phyloP scores from a whole-genome alignment of 2,329 filamentous ascomycete genomes.

The Capronia americana region DNA sequence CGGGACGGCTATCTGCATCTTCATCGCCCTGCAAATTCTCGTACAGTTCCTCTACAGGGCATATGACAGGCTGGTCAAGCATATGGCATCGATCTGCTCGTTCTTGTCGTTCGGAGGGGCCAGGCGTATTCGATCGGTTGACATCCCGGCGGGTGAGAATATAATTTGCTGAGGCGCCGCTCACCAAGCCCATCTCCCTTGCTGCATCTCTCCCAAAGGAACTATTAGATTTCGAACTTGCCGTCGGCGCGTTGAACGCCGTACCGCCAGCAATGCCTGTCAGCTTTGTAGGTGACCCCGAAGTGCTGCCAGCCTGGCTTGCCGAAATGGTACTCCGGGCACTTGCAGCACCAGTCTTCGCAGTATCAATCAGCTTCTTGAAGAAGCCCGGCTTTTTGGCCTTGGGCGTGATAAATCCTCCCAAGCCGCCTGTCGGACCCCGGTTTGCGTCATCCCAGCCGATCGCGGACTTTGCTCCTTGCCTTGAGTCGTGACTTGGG shows the following conservation, averaged over 20 bases:
- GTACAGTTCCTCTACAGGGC: constrained; percentile 86
- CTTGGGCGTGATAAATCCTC: constrained; percentile 77
- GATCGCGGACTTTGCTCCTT: constrained; percentile 67
- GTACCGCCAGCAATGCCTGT: constrained; percentile 62
- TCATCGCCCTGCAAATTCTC: constrained; percentile 89
- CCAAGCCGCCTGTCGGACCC: constrained; percentile 68
- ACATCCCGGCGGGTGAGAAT: constrained; percentile 97
- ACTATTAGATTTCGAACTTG: constrained; percentile 45
- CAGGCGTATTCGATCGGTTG: constrained; percentile 91
- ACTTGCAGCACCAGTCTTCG: constrained; percentile 90
- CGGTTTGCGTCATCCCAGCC: constrained; percentile 60
- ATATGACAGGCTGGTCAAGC: constrained; percentile 87
- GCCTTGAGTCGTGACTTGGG: constrained; percentile 76
- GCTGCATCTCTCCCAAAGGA: constrained; percentile 59
- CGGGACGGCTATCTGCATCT: constrained; percentile 79
- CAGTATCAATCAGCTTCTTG: constrained; percentile 92
- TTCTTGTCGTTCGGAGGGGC: constrained; percentile 84
- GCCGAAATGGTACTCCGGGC: constrained; percentile 83
- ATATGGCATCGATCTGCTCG: constrained; percentile 89
- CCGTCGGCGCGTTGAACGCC: constrained; percentile 34
- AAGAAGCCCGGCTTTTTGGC: constrained; percentile 88
- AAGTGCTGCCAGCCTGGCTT: constrained; percentile 56
- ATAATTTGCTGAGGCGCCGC: constrained; percentile 72
- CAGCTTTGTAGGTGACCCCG: constrained; percentile 58
- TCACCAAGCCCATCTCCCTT: constrained; percentile 72